phyloP scores from a whole-genome alignment of 2,329 filamentous ascomycete species.

The Cyphellophora europaea region DNA sequence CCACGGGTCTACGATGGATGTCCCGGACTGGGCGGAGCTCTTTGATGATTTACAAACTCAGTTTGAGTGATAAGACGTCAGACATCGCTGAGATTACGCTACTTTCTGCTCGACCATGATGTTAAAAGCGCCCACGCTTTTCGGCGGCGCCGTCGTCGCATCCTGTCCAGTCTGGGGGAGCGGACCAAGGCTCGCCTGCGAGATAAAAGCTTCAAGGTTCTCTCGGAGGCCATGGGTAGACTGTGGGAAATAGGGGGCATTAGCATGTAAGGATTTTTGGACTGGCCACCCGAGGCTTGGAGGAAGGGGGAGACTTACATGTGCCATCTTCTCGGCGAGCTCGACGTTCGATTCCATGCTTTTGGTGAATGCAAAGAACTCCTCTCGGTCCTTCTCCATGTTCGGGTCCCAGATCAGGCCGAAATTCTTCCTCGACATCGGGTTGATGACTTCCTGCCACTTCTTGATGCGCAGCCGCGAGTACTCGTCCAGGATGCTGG shows the following conservation, averaged over 20 bases:
- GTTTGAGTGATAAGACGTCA: too few relatives aligned
- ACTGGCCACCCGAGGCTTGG: neutral
- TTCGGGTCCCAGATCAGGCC: constrained; percentile 25
- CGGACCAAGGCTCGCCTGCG: neutral
- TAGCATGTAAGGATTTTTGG: too few relatives aligned
- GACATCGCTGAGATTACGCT: too few relatives aligned
- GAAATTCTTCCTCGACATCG: constrained; percentile 34
- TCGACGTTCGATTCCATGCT: too few relatives aligned
- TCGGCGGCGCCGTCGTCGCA: neutral
- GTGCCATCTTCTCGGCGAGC: constrained; percentile 11
- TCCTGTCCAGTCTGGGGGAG: neutral
- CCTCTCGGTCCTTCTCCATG: constrained; percentile 25
- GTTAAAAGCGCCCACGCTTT: neutral
- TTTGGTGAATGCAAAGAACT: too few relatives aligned
- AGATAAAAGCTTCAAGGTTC: neutral
- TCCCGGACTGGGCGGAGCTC: constrained; percentile 15
- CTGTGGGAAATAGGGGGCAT: neutral
- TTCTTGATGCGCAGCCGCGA: constrained; percentile 30
- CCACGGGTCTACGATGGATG: constrained; percentile 10
- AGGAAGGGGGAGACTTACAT: constrained; percentile 5
- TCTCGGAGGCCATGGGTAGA: neutral
- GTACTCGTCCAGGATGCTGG: constrained; percentile 35
- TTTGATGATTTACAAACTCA: constrained; percentile 13
- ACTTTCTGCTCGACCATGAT: too few relatives aligned
- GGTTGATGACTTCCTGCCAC: constrained; percentile 29